A percentile compares a stretch with the other conserved stretches of the same genome.
These are phyloP conservation scores for Protomyces pachydermus DNA, from an alignment of 1,139 yeast species.

Conservation along the genomic window DNA sequence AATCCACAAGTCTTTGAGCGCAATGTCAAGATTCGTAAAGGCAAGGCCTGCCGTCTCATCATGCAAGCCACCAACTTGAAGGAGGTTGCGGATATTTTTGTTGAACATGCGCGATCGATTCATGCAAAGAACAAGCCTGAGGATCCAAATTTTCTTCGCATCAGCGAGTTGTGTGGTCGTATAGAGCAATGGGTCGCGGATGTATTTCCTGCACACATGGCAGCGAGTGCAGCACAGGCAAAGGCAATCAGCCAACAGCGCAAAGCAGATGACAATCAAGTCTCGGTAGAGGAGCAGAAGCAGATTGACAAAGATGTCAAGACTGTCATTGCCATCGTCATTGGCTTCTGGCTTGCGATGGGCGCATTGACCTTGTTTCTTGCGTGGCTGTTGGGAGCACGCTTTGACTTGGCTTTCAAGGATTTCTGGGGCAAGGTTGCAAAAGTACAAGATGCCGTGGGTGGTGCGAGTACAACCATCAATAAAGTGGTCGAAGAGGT, in stretches of 20 bases:
- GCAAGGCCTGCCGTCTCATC: slow-evolving; percentile 70
- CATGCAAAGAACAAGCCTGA: slow-evolving; percentile 71
- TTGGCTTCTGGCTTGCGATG: slow-evolving; percentile 34
- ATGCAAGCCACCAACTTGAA: slow-evolving; percentile 66
- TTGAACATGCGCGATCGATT: slow-evolving; percentile 64
- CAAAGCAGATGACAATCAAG: slow-evolving; percentile 27
- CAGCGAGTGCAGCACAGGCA: not conserved
- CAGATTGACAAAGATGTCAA: slow-evolving; percentile 29
- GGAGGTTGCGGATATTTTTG: slow-evolving; percentile 71
- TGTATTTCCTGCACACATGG: slow-evolving; percentile 32
- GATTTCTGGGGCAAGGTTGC: slow-evolving; percentile 13
- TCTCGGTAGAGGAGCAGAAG: slow-evolving; percentile 17
- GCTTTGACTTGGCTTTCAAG: slow-evolving; percentile 30
- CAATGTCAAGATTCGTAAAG: slow-evolving; percentile 85
- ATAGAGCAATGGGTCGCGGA: slow-evolving; percentile 45
- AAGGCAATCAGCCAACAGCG: slow-evolving; percentile 22
- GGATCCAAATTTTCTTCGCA: slow-evolving; percentile 81
- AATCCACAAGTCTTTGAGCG: slow-evolving; percentile 66
- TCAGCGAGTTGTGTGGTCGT: slow-evolving; percentile 82
- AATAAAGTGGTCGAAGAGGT: not conserved
- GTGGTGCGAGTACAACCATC: not conserved
- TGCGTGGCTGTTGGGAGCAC: slow-evolving; percentile 36
- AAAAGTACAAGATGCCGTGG: not conserved
- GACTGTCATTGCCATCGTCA: slow-evolving; percentile 32
- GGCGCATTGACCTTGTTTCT: slow-evolving; percentile 32